Conservation (phyloP, 1,284 basidiomycete genomes). For the Coniferiporia sulphurascens region DNA sequence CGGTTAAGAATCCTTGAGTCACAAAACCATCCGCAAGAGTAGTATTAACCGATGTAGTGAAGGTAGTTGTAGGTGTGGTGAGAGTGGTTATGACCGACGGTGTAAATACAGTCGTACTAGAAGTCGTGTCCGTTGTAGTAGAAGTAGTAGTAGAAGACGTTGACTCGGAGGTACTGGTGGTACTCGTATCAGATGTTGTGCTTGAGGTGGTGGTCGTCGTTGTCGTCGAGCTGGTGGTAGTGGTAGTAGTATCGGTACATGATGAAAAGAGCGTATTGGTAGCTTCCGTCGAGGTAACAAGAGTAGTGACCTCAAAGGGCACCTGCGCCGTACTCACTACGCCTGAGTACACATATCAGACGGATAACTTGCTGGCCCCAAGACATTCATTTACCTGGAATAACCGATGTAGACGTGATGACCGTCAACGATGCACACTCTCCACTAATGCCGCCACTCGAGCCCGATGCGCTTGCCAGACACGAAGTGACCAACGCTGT, state of each 20-base stretch:
- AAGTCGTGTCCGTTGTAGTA: neutral
- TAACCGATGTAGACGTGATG: conserved; percentile 27
- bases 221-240: conserved; percentile 3
- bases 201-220: neutral
- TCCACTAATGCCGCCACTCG: conserved; percentile 10
- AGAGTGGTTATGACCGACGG: conserved; percentile 3
- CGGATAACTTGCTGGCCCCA: neutral
- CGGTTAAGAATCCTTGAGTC: neutral
- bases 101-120: conserved; percentile 3
- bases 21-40: conserved; percentile 11
- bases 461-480: conserved; percentile 9
- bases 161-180: neutral
- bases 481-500: conserved; percentile 31
- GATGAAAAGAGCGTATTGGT: conserved; percentile 38
- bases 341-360: conserved; percentile 22
- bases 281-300: conserved; percentile 28
- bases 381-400: conserved; percentile 29
- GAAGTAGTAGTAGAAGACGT: conserved; percentile 4
- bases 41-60: conserved; percentile 7
- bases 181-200: neutral
- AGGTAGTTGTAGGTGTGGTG: conserved; percentile 13
- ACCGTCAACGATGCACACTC: conserved; percentile 26
- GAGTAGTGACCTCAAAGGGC: conserved; percentile 32
- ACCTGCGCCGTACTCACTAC: conserved; percentile 30
- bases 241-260: conserved; percentile 19